A percentile compares a stretch with the other conserved stretches of the same genome.
Conservation (phyloP, 2,329 filamentous ascomycete genomes). For the Cladosporium sp. region DNA sequence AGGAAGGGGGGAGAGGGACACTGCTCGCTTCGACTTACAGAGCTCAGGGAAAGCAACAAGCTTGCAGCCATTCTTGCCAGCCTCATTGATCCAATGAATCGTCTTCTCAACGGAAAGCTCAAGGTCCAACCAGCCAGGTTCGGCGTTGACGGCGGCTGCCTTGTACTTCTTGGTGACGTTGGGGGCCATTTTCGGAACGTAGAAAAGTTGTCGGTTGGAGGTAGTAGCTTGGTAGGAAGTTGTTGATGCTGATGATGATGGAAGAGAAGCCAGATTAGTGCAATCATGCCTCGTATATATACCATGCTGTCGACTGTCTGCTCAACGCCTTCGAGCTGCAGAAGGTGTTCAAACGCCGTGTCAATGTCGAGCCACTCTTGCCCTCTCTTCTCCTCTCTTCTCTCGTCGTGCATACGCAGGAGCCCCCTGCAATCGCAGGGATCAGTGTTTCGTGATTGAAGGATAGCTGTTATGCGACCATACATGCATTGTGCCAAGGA, state of each 20-base stretch:
- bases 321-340: background rate
- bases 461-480: background rate
- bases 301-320: background rate
- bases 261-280: background rate
- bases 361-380: background rate
- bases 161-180: conserved; percentile 52
- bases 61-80: conserved; percentile 54
- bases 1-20: conserved; percentile 28
- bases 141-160: conserved; percentile 39
- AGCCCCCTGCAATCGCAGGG: background rate
- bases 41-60: conserved; percentile 54
- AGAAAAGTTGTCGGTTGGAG: background rate
- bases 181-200: conserved; percentile 35
- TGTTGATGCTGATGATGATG: conserved; percentile 2
- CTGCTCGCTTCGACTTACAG: conserved; percentile 31
- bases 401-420: background rate
- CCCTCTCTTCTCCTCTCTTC: background rate
- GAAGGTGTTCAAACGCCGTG: conserved; percentile 7
- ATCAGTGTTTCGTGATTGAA: background rate
- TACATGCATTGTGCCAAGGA: background rate
- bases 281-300: background rate
- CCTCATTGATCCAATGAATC: conserved; percentile 57
- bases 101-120: conserved; percentile 58
- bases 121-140: conserved; percentile 63
- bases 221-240: background rate